phyloP scores from a whole-genome alignment of 2,329 filamentous ascomycete genomes.

The Pseudogymnoascus sp. region DNA sequence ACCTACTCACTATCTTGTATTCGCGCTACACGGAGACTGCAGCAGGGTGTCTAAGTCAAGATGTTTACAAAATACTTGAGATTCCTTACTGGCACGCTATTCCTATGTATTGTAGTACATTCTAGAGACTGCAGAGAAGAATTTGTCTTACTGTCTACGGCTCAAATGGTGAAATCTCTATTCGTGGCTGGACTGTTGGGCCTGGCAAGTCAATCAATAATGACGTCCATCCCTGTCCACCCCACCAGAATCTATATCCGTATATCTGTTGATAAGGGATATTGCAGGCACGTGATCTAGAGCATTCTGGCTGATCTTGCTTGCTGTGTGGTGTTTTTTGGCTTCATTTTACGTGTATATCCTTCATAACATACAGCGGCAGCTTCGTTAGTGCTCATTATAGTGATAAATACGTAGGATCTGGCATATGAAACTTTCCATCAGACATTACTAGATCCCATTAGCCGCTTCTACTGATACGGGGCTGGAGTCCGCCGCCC shows the following conservation, averaged over 20 bases:
- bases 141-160: not conserved
- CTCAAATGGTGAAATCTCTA: conserved; percentile 8
- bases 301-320: not conserved
- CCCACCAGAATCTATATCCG: conserved; percentile 6
- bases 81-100: not conserved
- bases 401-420: not conserved
- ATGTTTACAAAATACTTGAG: conserved; percentile 1
- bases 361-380: not conserved
- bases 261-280: conserved; percentile 1
- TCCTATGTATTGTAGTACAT: not conserved
- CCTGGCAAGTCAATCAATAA: conserved; percentile 7
- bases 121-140: not conserved
- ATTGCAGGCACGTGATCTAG: not conserved
- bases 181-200: conserved; percentile 2
- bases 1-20: not conserved
- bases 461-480: not conserved
- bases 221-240: conserved; percentile 8
- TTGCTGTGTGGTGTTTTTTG: not conserved
- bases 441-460: not conserved
- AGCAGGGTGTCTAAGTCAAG: not conserved
- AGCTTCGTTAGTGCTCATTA: not conserved
- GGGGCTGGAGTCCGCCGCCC: not conserved
- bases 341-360: not conserved
- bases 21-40: not conserved
- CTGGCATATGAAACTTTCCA: not conserved